These are phyloP conservation scores for Psilocybe cyanescens DNA, from an alignment of 768 basidiomycete species.

Conservation along the genomic window DNA sequence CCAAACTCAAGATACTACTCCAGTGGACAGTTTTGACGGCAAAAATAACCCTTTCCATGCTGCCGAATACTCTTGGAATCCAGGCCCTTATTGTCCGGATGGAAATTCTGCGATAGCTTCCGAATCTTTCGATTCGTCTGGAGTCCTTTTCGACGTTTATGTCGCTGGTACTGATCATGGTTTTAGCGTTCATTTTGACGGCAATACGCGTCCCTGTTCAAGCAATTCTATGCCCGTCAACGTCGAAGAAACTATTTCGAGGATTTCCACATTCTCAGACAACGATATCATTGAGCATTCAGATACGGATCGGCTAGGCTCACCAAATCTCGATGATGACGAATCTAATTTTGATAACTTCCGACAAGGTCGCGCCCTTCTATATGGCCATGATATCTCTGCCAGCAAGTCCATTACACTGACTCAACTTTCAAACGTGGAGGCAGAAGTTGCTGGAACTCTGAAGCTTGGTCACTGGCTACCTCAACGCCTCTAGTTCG, in stretches of 20 bases:
- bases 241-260: too few species aligned
- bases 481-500: constrained; percentile 54
- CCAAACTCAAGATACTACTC: not conserved
- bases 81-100: not conserved
- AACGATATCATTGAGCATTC: not conserved
- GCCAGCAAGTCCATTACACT: not conserved
- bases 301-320: not conserved
- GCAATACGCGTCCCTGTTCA: too few species aligned
- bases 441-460: constrained; percentile 62
- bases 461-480: constrained; percentile 65
- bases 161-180: not conserved
- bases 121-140: not conserved
- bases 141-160: not conserved
- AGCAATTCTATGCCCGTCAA: too few species aligned
- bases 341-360: constrained; percentile 29
- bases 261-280: not conserved
- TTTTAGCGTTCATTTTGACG: too few species aligned
- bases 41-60: too few species aligned
- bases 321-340: not conserved
- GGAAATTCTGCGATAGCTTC: not conserved
- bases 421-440: constrained; percentile 43
- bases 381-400: constrained; percentile 37
- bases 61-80: not conserved
- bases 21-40: not conserved
- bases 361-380: constrained; percentile 55